Conservation (phyloP, 2,329 filamentous ascomycete genomes). For the Stachybotrys chartarum region DNA sequence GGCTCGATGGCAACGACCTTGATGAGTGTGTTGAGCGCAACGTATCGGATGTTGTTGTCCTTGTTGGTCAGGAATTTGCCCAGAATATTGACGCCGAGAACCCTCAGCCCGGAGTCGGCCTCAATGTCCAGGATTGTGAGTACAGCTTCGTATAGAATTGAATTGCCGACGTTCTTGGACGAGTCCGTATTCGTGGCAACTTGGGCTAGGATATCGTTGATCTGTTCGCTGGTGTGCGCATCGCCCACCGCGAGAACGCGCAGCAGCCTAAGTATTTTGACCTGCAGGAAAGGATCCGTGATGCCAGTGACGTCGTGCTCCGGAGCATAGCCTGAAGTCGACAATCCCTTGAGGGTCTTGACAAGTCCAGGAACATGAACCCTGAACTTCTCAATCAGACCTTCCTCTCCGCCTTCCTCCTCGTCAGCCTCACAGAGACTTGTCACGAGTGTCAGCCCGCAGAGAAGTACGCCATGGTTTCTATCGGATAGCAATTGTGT, state of each 20-base stretch:
- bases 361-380: conserved; percentile 79
- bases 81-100: conserved; percentile 94
- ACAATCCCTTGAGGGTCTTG: conserved; percentile 83
- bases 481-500: conserved; percentile 81
- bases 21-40: conserved; percentile 92
- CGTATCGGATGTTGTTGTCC: conserved; percentile 98
- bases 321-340: conserved; percentile 91
- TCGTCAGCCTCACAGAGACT: conserved; percentile 95
- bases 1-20: conserved; percentile 98
- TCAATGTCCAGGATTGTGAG: conserved; percentile 97
- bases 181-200: conserved; percentile 98
- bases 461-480: conserved; percentile 92
- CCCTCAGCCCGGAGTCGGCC: conserved; percentile 87
- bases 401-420: conserved; percentile 82
- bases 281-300: conserved; percentile 94
- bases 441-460: conserved; percentile 82
- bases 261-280: conserved; percentile 85
- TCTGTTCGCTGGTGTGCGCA: conserved; percentile 82
- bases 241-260: conserved; percentile 84
- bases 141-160: conserved; percentile 95
- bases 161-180: conserved; percentile 97
- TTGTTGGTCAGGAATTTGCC: conserved; percentile 98
- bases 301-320: conserved; percentile 98
- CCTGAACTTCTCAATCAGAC: conserved; percentile 84
- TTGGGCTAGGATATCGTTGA: conserved; percentile 96